Percentiles rank a stretch among this genome's conserved stretches.
Evolutionary conservation across 2,329 filamentous ascomycete genomes (phyloP).

Genomic region (Leptosphaerulina australis): DNA sequence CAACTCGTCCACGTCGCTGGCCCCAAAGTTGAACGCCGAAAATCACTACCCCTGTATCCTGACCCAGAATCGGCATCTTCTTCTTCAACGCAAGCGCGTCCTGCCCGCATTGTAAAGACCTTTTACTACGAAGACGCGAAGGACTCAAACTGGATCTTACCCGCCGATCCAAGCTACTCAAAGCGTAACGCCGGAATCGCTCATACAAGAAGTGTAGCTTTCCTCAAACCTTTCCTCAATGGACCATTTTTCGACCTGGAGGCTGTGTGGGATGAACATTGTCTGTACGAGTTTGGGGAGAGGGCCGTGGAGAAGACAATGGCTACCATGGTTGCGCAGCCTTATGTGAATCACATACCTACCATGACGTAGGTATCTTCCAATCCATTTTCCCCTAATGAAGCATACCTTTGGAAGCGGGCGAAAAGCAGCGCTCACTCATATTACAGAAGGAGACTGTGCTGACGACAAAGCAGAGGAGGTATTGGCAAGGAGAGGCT

Average conservation of each 20-base stretch:
- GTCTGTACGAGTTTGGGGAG: slow-evolving; percentile 71
- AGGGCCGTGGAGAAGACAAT: slow-evolving; percentile 74
- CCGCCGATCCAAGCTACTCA: slow-evolving; percentile 45
- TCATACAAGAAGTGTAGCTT: slow-evolving; percentile 69
- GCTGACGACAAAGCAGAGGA: slow-evolving; percentile 51
- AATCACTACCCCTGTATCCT: slow-evolving; percentile 30
- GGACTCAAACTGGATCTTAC: slow-evolving; percentile 38
- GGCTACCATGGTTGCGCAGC: slow-evolving; percentile 80
- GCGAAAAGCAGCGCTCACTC: too few species aligned
- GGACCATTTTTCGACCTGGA: slow-evolving; percentile 78
- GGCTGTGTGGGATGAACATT: slow-evolving; percentile 80
- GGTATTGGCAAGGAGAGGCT: slow-evolving; percentile 70
- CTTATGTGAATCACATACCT: slow-evolving; percentile 79
- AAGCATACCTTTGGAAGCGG: too few species aligned
- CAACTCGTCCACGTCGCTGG: slow-evolving; percentile 42
- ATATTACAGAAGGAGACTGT: too few species aligned
- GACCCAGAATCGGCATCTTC: slow-evolving; percentile 14
- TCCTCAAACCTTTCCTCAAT: slow-evolving; percentile 66
- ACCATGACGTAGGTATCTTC: slow-evolving; percentile 58
- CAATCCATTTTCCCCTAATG: not conserved
- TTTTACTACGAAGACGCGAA: slow-evolving; percentile 36
- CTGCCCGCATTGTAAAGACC: slow-evolving; percentile 27
- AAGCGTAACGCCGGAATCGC: slow-evolving; percentile 63
- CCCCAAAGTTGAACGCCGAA: slow-evolving; percentile 25
- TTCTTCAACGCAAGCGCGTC: slow-evolving; percentile 8